phyloP scores from a whole-genome alignment of 2,329 filamentous ascomycete species.

The Clathrospora elynae region DNA sequence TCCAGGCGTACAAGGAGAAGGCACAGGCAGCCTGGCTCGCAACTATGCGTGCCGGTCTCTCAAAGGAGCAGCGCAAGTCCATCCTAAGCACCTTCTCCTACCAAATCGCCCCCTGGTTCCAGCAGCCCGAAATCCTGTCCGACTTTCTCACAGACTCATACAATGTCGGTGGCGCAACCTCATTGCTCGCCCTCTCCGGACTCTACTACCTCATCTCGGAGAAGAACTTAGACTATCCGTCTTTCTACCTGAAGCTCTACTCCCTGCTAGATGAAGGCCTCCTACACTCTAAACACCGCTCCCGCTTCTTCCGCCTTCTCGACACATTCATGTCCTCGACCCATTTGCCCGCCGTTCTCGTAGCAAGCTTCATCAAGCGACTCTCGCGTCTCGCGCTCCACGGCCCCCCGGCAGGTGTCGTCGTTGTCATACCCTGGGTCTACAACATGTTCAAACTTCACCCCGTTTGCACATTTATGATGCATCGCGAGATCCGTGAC shows the following conservation, averaged over 20 bases:
- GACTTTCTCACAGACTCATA: conserved; percentile 97
- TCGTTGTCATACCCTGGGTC: conserved; percentile 86
- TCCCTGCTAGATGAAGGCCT: conserved; percentile 84
- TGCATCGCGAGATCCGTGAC: conserved; percentile 75
- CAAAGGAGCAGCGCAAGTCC: conserved; percentile 75
- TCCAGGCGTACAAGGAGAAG: conserved; percentile 74
- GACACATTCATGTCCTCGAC: conserved; percentile 90
- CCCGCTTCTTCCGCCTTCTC: conserved; percentile 87
- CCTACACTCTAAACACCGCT: conserved; percentile 91
- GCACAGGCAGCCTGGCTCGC: conserved; percentile 88
- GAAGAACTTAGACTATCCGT: conserved; percentile 93
- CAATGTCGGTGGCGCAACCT: conserved; percentile 81
- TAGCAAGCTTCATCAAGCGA: conserved; percentile 97
- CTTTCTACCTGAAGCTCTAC: conserved; percentile 93
- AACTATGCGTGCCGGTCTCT: conserved; percentile 70
- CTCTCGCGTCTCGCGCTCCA: conserved; percentile 82
- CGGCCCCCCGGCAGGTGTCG: conserved; percentile 86
- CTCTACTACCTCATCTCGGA: conserved; percentile 94
- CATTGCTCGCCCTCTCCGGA: conserved; percentile 85
- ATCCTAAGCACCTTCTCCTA: conserved; percentile 76
- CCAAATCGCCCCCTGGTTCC: conserved; percentile 87
- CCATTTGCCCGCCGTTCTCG: conserved; percentile 86
- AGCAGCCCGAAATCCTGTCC: conserved; percentile 84
- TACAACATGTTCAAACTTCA: conserved; percentile 94
- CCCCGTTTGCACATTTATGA: conserved; percentile 92